These are phyloP conservation scores for Yamadazyma buinensis DNA, from an alignment of 1,139 yeast genomes.

Conservation along the genomic window DNA sequence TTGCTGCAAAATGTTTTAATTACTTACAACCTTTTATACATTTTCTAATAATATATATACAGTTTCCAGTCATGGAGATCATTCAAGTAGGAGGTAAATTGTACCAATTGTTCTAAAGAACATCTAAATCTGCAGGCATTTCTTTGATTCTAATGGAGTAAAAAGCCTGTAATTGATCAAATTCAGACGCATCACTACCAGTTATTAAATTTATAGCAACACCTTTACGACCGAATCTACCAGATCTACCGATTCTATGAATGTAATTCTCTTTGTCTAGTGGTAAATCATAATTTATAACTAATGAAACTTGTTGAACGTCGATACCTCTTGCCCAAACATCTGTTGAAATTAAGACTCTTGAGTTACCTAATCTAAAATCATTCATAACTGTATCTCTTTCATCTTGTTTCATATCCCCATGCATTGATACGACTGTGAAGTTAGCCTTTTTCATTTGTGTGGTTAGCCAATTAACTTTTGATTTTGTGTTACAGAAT, in stretches of 20 bases:
- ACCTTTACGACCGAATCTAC: conserved; percentile 95
- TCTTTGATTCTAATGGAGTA: conserved; percentile 78
- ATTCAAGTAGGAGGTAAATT: neutral
- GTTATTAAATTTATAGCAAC: conserved; percentile 89
- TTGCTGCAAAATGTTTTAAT: too few relatives aligned
- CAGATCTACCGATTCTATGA: conserved; percentile 93
- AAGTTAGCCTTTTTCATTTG: conserved; percentile 77
- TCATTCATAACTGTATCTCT: conserved; percentile 88
- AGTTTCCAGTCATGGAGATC: neutral
- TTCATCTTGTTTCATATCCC: conserved; percentile 94
- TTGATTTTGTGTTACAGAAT: conserved; percentile 87
- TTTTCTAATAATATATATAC: too few relatives aligned
- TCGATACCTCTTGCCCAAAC: conserved; percentile 98
- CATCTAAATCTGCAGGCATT: conserved; percentile 68
- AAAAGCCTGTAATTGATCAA: conserved; percentile 71
- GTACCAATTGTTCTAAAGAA: neutral
- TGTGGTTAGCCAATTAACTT: conserved; percentile 88
- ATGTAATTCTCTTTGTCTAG: conserved; percentile 81
- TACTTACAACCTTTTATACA: too few relatives aligned
- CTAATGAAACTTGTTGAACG: conserved; percentile 95
- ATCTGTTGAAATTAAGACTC: conserved; percentile 91
- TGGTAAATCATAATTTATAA: conserved; percentile 89
- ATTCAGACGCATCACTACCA: conserved; percentile 53
- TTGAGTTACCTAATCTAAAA: conserved; percentile 68
- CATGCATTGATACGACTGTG: conserved; percentile 93